Base-by-base conservation (phyloP, 441 rosid species). In the Erodium trifolium region DNA sequence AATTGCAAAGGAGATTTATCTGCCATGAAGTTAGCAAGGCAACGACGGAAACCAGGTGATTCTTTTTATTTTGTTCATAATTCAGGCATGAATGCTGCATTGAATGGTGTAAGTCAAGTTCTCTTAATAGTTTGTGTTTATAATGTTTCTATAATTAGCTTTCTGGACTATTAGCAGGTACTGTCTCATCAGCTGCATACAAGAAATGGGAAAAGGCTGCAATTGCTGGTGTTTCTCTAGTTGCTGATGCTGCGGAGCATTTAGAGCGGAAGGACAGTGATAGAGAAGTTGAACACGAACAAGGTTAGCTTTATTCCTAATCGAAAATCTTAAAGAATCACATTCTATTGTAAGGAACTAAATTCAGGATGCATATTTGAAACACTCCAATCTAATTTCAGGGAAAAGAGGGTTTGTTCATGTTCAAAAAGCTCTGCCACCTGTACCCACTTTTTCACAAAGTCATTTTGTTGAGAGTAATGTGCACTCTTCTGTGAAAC, bases 191-290 rank as follows among this genome's bases (percentile, higher is more conserved):
- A 74, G 83, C 87, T 71, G 93, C 94, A 69, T 92, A 87, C 75
- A 86, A 78, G 77, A 92, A 87, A 77, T 94, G 99, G 99, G 99
- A 94, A 84, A 85, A 85, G 81, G 97, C 98, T 72, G 99, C 98
- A 27, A 92, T 87, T 72, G 98, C 93, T 80, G 99, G 99, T 70
- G 99, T 92, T 81, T 92, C 99, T 67, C 82, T 94, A 83, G 99
- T 92, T 80, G 98, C 98, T 72, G 98, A 92, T 79, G 99, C 99
- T 80, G 99, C 99, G 71, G 98, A 88, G 78, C 99, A 92, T 81
- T 79, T 94, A 79, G 98, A 94, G 80, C 86, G 85, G 75, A 71
- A 84, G n/a, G 76, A 82, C 51, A 76, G 71, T 70, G 82, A 81
- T 72, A 82, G 83, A 68, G 90, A 85, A 72, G 69, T 72, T 71